These are phyloP conservation scores for Scedosporium dehoogii DNA, from an alignment of 2,329 filamentous ascomycete species.

Conservation along the genomic window DNA sequence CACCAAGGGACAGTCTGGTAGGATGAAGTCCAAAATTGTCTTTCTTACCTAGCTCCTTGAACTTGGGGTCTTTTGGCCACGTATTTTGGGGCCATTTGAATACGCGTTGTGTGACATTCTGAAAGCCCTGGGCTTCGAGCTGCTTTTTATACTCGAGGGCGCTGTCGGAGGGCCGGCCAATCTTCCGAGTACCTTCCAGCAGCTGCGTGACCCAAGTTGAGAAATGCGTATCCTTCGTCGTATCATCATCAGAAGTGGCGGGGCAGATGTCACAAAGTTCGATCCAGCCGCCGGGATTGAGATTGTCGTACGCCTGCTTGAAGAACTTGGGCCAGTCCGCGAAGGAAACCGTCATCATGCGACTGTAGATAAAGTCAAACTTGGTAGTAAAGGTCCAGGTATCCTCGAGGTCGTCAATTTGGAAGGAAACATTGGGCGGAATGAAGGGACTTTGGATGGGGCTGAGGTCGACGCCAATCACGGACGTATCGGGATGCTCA, in stretches of 20 bases:
- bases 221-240: too few relatives aligned
- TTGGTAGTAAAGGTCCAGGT: slow-evolving; percentile 26
- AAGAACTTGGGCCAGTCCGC: slow-evolving; percentile 22
- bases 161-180: too few relatives aligned
- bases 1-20: too few relatives aligned
- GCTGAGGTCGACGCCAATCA: slow-evolving; percentile 31
- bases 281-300: slow-evolving; percentile 33
- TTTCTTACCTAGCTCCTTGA: slow-evolving; percentile 34
- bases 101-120: slow-evolving; percentile 35
- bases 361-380: slow-evolving; percentile 31
- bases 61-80: slow-evolving; percentile 40
- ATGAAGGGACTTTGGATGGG: slow-evolving; percentile 31
- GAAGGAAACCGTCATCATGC: slow-evolving; percentile 19
- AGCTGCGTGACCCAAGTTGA: too few relatives aligned
- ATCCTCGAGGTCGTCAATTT: slow-evolving; percentile 32
- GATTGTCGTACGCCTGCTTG: slow-evolving; percentile 17
- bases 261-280: slow-evolving; percentile 31
- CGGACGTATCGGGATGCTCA: slow-evolving; percentile 4
- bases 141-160: too few relatives aligned
- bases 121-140: slow-evolving; percentile 25
- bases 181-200: too few relatives aligned
- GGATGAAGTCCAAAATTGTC: too few relatives aligned
- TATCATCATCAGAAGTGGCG: too few relatives aligned
- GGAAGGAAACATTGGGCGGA: slow-evolving; percentile 38
- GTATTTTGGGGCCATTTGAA: slow-evolving; percentile 39